Evolutionary conservation across 805 yeast species (phyloP).

Genomic region (Geotrichum ghanense): DNA sequence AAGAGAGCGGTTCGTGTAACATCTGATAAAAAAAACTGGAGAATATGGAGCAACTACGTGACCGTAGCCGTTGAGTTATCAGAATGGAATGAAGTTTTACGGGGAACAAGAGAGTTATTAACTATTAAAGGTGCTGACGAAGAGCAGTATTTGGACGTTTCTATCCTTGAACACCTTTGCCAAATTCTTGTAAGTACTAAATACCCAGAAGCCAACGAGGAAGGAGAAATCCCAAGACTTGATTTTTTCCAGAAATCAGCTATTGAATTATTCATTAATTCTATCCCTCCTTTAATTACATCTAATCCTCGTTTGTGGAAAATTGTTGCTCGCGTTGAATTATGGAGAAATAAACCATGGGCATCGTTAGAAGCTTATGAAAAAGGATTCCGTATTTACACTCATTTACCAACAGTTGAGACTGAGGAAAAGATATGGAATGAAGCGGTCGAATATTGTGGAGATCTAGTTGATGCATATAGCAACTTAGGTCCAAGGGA

Average conservation of each 20-base stretch:
- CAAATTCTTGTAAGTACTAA: slow-evolving; percentile 47
- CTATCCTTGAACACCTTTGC: slow-evolving; percentile 62
- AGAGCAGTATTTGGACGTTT: slow-evolving; percentile 60
- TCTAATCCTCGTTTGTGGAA: slow-evolving; percentile 64
- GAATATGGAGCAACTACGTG: slow-evolving; percentile 80
- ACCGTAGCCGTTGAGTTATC: slow-evolving; percentile 68
- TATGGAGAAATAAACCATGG: slow-evolving; percentile 88
- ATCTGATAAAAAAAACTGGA: slow-evolving; percentile 65
- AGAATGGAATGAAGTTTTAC: slow-evolving; percentile 83
- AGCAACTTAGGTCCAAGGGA: slow-evolving; percentile 69
- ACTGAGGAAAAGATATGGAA: slow-evolving; percentile 56
- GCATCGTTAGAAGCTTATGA: slow-evolving; percentile 74
- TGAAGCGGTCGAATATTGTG: slow-evolving; percentile 67
- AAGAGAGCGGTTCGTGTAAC: slow-evolving; percentile 65
- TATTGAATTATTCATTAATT: slow-evolving; percentile 56
- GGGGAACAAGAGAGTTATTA: slow-evolving; percentile 58
- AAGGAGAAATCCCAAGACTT: slow-evolving; percentile 22
- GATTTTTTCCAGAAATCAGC: slow-evolving; percentile 59
- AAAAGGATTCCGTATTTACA: slow-evolving; percentile 68
- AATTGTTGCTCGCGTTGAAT: slow-evolving; percentile 69
- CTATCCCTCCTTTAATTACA: slow-evolving; percentile 60
- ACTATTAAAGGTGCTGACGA: slow-evolving; percentile 46
- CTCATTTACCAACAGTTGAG: slow-evolving; percentile 53
- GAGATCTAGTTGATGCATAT: slow-evolving; percentile 74
- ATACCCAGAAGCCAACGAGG: slow-evolving; percentile 27